A percentile compares a stretch with the other conserved stretches of the same genome.
Conservation (phyloP, 805 yeast species). For the Candida insectorum region DNA sequence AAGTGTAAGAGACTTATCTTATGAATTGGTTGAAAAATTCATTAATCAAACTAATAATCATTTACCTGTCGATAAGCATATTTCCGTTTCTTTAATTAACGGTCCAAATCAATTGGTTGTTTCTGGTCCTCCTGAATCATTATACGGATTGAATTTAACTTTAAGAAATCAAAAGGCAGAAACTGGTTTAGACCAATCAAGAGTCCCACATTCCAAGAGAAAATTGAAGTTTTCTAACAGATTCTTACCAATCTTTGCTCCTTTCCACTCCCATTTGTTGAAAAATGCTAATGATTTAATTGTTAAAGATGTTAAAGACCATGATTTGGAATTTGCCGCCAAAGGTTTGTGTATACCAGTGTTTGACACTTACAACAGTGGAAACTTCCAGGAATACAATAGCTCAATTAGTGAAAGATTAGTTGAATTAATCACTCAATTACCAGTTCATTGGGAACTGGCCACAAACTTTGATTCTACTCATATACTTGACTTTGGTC, state of each 20-base stretch:
- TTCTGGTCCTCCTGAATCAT: constrained; percentile 96
- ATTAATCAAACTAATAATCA: constrained; percentile 89
- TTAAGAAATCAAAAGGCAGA: constrained; percentile 94
- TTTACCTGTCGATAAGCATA: constrained; percentile 87
- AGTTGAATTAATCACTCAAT: constrained; percentile 76
- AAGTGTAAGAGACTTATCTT: constrained; percentile 83
- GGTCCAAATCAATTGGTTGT: constrained; percentile 96
- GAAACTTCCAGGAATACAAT: constrained; percentile 57
- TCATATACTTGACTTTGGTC: constrained; percentile 95
- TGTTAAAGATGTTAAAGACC: constrained; percentile 56
- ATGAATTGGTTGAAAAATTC: constrained; percentile 71
- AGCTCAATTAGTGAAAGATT: constrained; percentile 66
- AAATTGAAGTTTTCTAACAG: constrained; percentile 90
- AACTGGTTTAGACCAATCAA: constrained; percentile 89
- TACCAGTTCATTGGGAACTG: constrained; percentile 92
- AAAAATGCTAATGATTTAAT: constrained; percentile 68
- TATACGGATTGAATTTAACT: constrained; percentile 90
- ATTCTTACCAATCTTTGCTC: constrained; percentile 92
- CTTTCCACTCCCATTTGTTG: constrained; percentile 91
- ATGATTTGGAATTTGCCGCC: constrained; percentile 54
- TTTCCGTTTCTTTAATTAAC: constrained; percentile 85
- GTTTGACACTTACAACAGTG: constrained; percentile 83
- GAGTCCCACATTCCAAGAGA: constrained; percentile 92
- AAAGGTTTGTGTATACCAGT: constrained; percentile 76
- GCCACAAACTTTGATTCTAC: constrained; percentile 82